These are phyloP conservation scores for Boletellus ananas DNA, from an alignment of 768 basidiomycete species.

Conservation along the genomic window DNA sequence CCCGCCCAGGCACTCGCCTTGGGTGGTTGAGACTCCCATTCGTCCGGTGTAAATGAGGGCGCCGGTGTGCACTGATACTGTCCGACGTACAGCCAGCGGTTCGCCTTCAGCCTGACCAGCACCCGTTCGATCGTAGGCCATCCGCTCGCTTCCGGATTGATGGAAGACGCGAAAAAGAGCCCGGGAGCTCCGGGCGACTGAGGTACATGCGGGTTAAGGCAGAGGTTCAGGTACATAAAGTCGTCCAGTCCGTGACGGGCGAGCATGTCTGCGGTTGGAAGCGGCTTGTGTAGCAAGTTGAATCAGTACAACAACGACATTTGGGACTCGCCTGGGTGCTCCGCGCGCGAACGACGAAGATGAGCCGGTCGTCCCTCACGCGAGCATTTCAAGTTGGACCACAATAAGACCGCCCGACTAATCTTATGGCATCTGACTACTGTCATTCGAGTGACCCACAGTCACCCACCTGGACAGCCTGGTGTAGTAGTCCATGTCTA, in stretches of 20 bases:
- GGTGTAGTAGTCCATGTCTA: too few species aligned
- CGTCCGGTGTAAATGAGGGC: conserved; percentile 5
- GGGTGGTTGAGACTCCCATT: conserved; percentile 17
- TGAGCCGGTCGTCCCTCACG: too few species aligned
- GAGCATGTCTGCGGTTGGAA: conserved; percentile 11
- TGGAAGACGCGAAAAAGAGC: conserved; percentile 13
- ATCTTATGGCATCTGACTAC: too few species aligned
- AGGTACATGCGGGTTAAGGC: conserved; percentile 17
- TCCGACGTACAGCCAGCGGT: conserved; percentile 17
- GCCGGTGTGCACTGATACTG: conserved; percentile 17
- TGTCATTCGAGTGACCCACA: too few species aligned
- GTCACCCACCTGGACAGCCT: too few species aligned
- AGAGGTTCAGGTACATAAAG: conserved; percentile 19
- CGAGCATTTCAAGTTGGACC: too few species aligned
- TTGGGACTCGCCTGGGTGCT: too few species aligned
- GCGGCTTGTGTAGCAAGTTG: too few species aligned
- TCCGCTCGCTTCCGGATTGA: not conserved
- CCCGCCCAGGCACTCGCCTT: conserved; percentile 1
- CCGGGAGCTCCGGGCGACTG: conserved; percentile 16
- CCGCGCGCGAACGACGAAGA: too few species aligned
- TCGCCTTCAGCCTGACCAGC: conserved; percentile 10
- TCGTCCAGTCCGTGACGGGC: conserved; percentile 13
- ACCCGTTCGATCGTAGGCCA: conserved; percentile 4
- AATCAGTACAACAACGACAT: too few species aligned
- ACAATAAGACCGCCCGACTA: too few species aligned